phyloP scores from a whole-genome alignment of 495 filamentous ascomycete species.

The Aspergillus conjunctus region DNA sequence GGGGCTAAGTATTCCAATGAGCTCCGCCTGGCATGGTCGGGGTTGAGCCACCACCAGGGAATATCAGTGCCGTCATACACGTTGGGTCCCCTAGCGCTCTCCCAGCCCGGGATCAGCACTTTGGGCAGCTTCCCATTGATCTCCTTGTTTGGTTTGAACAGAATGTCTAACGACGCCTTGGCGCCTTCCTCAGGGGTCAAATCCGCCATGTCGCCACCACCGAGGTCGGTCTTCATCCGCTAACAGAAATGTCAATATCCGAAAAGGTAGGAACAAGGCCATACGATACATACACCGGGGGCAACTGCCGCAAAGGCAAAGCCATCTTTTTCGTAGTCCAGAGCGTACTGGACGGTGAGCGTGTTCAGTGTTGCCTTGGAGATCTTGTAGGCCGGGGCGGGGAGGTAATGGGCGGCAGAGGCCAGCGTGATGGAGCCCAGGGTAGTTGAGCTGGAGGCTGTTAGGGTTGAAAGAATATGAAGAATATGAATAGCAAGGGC shows the following conservation, averaged over 20 bases:
- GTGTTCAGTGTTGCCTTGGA: slow-evolving; percentile 55
- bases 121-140: slow-evolving; percentile 40
- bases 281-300: slow-evolving; percentile 46
- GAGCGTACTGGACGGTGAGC: slow-evolving; percentile 51
- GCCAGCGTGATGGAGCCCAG: slow-evolving; percentile 46
- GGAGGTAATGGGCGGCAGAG: slow-evolving; percentile 16
- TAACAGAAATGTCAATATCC: slow-evolving; percentile 29
- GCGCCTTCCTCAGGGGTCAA: slow-evolving; percentile 38
- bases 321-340: slow-evolving; percentile 40
- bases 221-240: slow-evolving; percentile 41
- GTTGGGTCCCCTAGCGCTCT: slow-evolving; percentile 7
- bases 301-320: slow-evolving; percentile 49
- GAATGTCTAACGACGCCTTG: slow-evolving; percentile 36
- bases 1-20: too few relatives aligned
- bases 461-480: neutral
- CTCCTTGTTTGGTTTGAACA: slow-evolving; percentile 30
- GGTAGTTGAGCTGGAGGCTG: slow-evolving; percentile 34
- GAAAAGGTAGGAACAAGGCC: neutral
- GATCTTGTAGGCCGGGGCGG: slow-evolving; percentile 52
- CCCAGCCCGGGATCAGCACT: slow-evolving; percentile 29
- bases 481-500: neutral
- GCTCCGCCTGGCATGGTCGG: too few relatives aligned
- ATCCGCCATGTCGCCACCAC: slow-evolving; percentile 33
- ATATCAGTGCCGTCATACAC: slow-evolving; percentile 10
- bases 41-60: slow-evolving; percentile 21